A percentile compares a stretch with the other conserved stretches of the same genome.
Evolutionary conservation across 1,284 basidiomycete genomes (phyloP).

Genomic region (Trichosporon faecale): DNA sequence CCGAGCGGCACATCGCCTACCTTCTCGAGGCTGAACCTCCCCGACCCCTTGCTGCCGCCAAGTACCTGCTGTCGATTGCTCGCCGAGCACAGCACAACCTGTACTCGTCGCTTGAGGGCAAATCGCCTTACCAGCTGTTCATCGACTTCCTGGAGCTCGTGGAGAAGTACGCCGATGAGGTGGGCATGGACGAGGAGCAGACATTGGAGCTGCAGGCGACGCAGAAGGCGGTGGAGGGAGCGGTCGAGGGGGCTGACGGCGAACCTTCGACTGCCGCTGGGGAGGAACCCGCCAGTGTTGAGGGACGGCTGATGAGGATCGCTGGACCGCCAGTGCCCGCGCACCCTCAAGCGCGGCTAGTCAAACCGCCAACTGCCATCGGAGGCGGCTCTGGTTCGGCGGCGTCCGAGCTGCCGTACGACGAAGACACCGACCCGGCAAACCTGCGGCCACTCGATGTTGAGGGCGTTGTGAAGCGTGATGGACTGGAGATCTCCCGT

Average conservation of each 20-base stretch:
- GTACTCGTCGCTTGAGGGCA: constrained; percentile 85
- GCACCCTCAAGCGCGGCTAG: constrained; percentile 32
- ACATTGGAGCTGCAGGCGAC: constrained; percentile 54
- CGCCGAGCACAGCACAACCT: constrained; percentile 76
- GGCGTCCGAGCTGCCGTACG: constrained; percentile 60
- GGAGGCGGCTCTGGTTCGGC: constrained; percentile 32
- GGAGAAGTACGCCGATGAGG: constrained; percentile 85
- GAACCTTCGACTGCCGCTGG: neutral
- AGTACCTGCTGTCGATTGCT: constrained; percentile 78
- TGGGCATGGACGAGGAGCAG: constrained; percentile 82
- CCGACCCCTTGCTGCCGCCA: constrained; percentile 90
- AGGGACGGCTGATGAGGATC: constrained; percentile 68
- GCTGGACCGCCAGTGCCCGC: constrained; percentile 66
- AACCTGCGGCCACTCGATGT: constrained; percentile 76
- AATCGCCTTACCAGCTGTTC: constrained; percentile 91
- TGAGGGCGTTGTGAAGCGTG: constrained; percentile 74
- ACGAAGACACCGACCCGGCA: constrained; percentile 78
- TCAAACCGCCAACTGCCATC: constrained; percentile 29
- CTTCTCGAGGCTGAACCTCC: constrained; percentile 68
- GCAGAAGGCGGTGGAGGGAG: constrained; percentile 54
- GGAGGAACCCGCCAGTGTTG: constrained; percentile 57
- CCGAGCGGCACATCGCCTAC: constrained; percentile 75
- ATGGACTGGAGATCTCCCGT: constrained; percentile 84
- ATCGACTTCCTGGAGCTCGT: constrained; percentile 90
- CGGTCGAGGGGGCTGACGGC: constrained; percentile 26